A percentile compares a stretch with the other conserved stretches of the same genome.
Conservation (phyloP, 2,329 filamentous ascomycete species). For the Fusarium sp. region DNA sequence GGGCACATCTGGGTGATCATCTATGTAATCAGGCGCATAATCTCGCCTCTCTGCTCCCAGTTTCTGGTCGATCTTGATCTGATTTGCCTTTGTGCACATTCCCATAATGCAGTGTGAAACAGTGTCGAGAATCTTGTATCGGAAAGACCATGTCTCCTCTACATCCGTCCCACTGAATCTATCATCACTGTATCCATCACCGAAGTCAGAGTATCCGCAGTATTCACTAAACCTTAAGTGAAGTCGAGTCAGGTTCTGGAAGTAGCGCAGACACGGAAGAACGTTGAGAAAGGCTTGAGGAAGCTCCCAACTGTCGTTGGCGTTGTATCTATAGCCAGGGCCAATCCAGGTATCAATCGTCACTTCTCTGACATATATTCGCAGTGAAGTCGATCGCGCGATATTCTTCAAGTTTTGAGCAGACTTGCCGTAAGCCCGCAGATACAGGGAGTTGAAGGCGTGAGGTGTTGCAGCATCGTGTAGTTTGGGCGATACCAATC, state of each 20-base stretch:
- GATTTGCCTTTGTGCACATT: not conserved
- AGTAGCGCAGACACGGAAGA: not conserved
- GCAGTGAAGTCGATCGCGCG: not conserved
- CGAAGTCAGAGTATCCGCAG: too few species aligned
- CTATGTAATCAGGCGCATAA: not conserved
- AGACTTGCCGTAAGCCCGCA: not conserved
- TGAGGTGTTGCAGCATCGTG: slow-evolving; percentile 38
- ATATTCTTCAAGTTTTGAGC: not conserved
- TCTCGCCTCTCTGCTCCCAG: too few species aligned
- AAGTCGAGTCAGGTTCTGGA: not conserved
- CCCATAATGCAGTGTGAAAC: slow-evolving; percentile 1
- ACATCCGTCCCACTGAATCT: not conserved
- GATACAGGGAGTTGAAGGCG: not conserved
- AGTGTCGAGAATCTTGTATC: not conserved
- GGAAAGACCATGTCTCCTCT: not conserved
- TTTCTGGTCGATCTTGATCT: not conserved
- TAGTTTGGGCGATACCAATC: slow-evolving; percentile 48
- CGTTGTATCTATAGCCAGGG: not conserved
- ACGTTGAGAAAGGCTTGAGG: not conserved
- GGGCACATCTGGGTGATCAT: too few species aligned
- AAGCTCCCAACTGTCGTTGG: not conserved
- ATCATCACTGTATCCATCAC: too few species aligned
- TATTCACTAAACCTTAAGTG: not conserved
- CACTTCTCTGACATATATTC: not conserved
- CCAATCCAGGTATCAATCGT: slow-evolving; percentile 4